Conservation (phyloP, 1,139 yeast genomes). For the Hansenula anomala region DNA sequence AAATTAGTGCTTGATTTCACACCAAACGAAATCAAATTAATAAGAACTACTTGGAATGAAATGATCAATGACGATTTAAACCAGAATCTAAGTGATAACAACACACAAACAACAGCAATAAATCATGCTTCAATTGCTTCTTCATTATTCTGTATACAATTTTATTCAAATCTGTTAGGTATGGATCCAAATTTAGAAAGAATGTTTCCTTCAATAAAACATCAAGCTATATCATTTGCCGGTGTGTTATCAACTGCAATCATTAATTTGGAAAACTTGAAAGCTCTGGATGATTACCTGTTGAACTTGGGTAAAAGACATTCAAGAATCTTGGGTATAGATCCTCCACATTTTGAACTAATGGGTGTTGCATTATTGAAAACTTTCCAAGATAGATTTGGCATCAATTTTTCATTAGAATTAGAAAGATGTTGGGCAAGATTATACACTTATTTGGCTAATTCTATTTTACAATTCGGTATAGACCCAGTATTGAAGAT, state of each 20-base stretch:
- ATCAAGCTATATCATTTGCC: slow-evolving; percentile 76
- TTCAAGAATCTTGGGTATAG: slow-evolving; percentile 69
- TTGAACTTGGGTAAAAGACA: slow-evolving; percentile 69
- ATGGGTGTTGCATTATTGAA: slow-evolving; percentile 77
- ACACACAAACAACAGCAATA: slow-evolving; percentile 4
- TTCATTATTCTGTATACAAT: slow-evolving; percentile 55
- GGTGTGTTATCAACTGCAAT: slow-evolving; percentile 70
- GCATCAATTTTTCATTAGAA: slow-evolving; percentile 41
- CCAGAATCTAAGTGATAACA: slow-evolving; percentile 4
- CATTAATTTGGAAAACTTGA: slow-evolving; percentile 36
- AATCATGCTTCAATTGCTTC: slow-evolving; percentile 32
- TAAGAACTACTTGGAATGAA: slow-evolving; percentile 36
- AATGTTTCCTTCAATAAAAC: slow-evolving; percentile 59
- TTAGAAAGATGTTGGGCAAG: slow-evolving; percentile 70
- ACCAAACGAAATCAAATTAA: slow-evolving; percentile 30
- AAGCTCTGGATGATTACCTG: slow-evolving; percentile 54
- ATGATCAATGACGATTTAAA: slow-evolving; percentile 26
- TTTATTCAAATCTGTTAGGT: slow-evolving; percentile 52
- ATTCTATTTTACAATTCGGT: slow-evolving; percentile 59
- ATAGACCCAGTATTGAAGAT: slow-evolving; percentile 49
- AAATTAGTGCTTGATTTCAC: slow-evolving; percentile 26
- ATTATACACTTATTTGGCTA: slow-evolving; percentile 49
- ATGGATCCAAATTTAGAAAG: slow-evolving; percentile 51
- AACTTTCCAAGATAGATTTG: slow-evolving; percentile 69
- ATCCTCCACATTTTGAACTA: slow-evolving; percentile 64